A percentile compares a stretch with the other conserved stretches of the same genome.
Conservation (phyloP, 345 rosid species). For the Murraya paniculata region DNA sequence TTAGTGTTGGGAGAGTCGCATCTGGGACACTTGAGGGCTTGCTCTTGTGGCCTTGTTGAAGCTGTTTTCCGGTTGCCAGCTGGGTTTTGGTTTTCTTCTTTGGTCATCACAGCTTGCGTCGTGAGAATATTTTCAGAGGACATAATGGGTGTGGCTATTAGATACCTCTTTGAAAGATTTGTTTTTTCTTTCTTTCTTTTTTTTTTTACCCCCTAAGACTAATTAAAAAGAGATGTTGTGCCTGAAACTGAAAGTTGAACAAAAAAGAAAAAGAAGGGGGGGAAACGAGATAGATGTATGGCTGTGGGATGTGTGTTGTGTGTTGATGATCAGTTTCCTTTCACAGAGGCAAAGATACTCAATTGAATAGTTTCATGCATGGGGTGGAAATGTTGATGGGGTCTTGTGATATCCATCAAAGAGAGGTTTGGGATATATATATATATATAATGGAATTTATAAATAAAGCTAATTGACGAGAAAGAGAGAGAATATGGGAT, state of each 20-base stretch:
- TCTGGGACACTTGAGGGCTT: constrained; percentile 61
- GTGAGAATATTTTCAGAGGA: constrained; percentile 27
- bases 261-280: neutral
- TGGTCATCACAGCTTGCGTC: constrained; percentile 19
- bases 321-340: constrained; percentile 30
- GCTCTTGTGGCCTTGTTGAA: constrained; percentile 35
- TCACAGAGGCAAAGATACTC: constrained; percentile 41
- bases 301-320: neutral
- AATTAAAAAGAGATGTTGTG: no score
- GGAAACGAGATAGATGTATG: neutral
- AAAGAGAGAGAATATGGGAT: constrained; percentile 3
- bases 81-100: constrained; percentile 34
- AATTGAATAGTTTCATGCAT: constrained; percentile 66
- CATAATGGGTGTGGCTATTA: constrained; percentile 22
- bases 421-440: constrained; percentile 10
- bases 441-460: constrained; percentile 24
- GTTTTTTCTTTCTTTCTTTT: no score
- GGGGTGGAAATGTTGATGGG: constrained; percentile 27
- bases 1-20: constrained; percentile 87
- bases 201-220: no score
- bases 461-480: constrained; percentile 7
- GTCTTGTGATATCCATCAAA: constrained; percentile 65
- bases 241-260: no score
- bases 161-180: no score
- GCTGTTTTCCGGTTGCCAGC: constrained; percentile 29